phyloP scores from a whole-genome alignment of 768 basidiomycete genomes.

The Pholiota microspora region DNA sequence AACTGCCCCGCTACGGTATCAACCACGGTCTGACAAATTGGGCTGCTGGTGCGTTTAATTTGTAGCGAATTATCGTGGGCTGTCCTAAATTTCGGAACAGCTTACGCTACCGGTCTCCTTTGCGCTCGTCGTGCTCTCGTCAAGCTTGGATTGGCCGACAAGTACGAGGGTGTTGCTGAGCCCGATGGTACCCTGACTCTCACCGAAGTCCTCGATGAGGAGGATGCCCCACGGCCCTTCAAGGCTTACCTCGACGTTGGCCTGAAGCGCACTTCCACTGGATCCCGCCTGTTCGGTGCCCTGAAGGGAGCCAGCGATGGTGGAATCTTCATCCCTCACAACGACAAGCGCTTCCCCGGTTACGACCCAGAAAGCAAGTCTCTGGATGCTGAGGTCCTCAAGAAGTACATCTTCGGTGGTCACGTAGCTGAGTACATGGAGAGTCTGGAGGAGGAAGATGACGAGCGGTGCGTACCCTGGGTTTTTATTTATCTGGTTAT shows the following conservation, averaged over 20 bases:
- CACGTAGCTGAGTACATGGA: conserved; percentile 99
- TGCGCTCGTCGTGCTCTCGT: conserved; percentile 91
- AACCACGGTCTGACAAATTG: conserved; percentile 99
- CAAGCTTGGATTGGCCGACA: conserved; percentile 96
- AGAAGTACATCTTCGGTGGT: conserved; percentile 97
- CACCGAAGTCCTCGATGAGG: conserved; percentile 85
- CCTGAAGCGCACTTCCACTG: conserved; percentile 95
- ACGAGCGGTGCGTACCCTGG: conserved; percentile 67
- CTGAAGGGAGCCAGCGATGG: conserved; percentile 99
- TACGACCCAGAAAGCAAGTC: conserved; percentile 92
- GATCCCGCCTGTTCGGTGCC: conserved; percentile 95
- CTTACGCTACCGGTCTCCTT: conserved; percentile 96
- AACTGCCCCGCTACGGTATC: conserved; percentile 95
- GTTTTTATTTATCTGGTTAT: neutral
- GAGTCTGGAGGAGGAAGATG: conserved; percentile 98
- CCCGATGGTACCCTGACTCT: conserved; percentile 83
- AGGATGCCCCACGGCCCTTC: conserved; percentile 97
- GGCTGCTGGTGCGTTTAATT: conserved; percentile 71
- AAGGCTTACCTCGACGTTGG: conserved; percentile 99
- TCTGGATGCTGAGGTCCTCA: conserved; percentile 90
- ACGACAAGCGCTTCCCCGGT: conserved; percentile 97
- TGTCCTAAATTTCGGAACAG: conserved; percentile 33
- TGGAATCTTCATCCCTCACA: conserved; percentile 97
- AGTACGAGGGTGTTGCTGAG: conserved; percentile 93
- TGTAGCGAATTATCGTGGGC: neutral